Evolutionary conservation across 495 filamentous ascomycete species (phyloP).

Genomic region (Parathielavia hyrcaniae): DNA sequence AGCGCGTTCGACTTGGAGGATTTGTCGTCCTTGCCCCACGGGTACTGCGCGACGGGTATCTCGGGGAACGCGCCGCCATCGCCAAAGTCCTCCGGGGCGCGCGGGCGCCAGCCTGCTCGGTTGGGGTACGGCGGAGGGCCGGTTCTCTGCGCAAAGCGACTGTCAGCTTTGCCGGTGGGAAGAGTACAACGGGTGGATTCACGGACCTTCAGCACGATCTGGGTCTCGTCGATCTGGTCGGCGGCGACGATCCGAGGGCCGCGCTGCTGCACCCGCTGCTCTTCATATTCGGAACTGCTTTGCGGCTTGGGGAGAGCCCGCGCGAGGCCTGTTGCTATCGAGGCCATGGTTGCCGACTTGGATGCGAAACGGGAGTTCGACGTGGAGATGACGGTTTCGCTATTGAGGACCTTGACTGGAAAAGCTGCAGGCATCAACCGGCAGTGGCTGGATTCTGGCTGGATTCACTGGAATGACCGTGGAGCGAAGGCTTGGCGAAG

Average conservation of each 20-base stretch:
- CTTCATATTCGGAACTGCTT: constrained; percentile 79
- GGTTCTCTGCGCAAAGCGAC: constrained; percentile 49
- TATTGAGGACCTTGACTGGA: constrained; percentile 20
- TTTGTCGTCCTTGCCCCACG: constrained; percentile 73
- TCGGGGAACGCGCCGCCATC: constrained; percentile 97
- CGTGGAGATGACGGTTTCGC: constrained; percentile 14
- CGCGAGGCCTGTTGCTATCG: constrained; percentile 68
- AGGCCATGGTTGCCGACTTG: constrained; percentile 48
- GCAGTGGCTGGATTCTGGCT: constrained; percentile 26
- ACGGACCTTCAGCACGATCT: constrained; percentile 73
- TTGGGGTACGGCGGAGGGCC: constrained; percentile 85
- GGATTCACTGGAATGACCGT: not conserved
- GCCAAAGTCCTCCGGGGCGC: constrained; percentile 81
- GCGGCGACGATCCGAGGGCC: constrained; percentile 74
- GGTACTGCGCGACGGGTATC: constrained; percentile 89
- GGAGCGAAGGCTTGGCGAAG: not conserved
- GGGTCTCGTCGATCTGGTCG: constrained; percentile 72
- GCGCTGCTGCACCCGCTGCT: constrained; percentile 66
- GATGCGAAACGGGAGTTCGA: not conserved
- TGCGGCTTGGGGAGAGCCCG: constrained; percentile 83
- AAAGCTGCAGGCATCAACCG: constrained; percentile 26
- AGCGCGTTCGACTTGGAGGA: constrained; percentile 76
- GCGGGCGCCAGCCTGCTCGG: constrained; percentile 80
- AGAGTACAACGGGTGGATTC: not conserved
- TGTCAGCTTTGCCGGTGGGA: constrained; percentile 18